These are phyloP conservation scores for Lodderomyces elongisporus DNA, from an alignment of 1,139 yeast genomes.

Conservation along the genomic window DNA sequence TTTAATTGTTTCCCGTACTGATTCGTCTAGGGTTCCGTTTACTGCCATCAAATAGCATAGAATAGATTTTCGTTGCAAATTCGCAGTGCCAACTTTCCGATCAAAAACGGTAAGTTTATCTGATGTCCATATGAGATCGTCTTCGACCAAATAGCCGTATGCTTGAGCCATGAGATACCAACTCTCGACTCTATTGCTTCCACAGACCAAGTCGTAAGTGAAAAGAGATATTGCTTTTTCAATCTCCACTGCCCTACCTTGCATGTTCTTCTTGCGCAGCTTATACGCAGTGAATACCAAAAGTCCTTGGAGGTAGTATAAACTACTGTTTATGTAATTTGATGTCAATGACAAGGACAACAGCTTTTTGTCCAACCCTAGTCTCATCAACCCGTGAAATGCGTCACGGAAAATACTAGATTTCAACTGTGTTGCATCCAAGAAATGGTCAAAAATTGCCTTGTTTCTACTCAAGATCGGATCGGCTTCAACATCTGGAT, in stretches of 20 bases:
- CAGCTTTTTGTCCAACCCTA: slow-evolving; percentile 18
- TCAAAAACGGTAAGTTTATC: slow-evolving; percentile 70
- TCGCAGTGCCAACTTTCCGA: slow-evolving; percentile 57
- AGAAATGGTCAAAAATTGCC: slow-evolving; percentile 43
- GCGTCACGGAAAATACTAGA: slow-evolving; percentile 49
- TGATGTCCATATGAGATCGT: slow-evolving; percentile 85
- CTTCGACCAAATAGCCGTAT: slow-evolving; percentile 75
- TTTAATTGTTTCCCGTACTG: slow-evolving; percentile 17
- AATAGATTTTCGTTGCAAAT: slow-evolving; percentile 63
- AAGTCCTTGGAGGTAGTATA: slow-evolving; percentile 71
- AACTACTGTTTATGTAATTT: slow-evolving; percentile 20
- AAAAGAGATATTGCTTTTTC: slow-evolving; percentile 68
- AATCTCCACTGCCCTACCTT: slow-evolving; percentile 75
- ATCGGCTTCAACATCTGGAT: slow-evolving; percentile 44
- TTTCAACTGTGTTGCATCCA: slow-evolving; percentile 46
- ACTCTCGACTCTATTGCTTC: slow-evolving; percentile 68
- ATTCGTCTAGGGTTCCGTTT: slow-evolving; percentile 33
- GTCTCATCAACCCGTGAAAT: slow-evolving; percentile 48
- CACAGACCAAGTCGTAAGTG: slow-evolving; percentile 60
- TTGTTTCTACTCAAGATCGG: slow-evolving; percentile 38
- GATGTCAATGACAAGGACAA: too few species aligned
- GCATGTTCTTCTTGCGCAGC: slow-evolving; percentile 66
- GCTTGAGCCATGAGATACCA: slow-evolving; percentile 87
- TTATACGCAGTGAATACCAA: slow-evolving; percentile 62
- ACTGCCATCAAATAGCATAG: slow-evolving; percentile 75